A percentile compares a stretch with the other conserved stretches of the same genome.
Conservation (phyloP, 208 protist species). For the Spongospora subterranea region DNA sequence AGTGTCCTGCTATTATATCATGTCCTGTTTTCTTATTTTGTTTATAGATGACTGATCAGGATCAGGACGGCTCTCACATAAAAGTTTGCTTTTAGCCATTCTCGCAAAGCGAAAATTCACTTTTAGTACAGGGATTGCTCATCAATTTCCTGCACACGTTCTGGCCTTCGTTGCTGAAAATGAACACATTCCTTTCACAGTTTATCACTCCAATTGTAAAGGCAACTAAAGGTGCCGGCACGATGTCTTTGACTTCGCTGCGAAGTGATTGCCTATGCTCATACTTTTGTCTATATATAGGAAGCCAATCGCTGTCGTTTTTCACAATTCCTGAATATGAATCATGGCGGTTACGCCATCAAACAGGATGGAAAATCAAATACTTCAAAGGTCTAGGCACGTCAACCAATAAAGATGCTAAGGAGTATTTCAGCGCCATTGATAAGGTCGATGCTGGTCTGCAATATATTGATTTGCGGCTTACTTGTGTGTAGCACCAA, state of each 20-base stretch:
- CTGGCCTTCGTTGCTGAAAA: constrained; percentile 95
- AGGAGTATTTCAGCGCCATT: constrained; percentile 99
- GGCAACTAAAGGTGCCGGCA: constrained; percentile 73
- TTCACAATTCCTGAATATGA: constrained; percentile 99
- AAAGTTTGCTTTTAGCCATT: constrained; percentile 82
- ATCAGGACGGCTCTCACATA: constrained; percentile 99
- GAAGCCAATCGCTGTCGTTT: constrained; percentile 82
- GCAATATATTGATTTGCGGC: neutral
- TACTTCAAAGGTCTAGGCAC: constrained; percentile 96
- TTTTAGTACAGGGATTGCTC: constrained; percentile 90
- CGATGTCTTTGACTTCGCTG: too few relatives aligned
- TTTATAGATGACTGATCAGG: constrained; percentile 73
- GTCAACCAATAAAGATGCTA: constrained; percentile 87
- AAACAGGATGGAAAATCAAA: constrained; percentile 82
- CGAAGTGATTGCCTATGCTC: neutral
- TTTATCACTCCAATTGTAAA: constrained; percentile 99
- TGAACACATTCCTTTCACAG: constrained; percentile 86
- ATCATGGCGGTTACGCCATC: constrained; percentile 80
- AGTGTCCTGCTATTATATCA: neutral
- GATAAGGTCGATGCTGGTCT: constrained; percentile 62
- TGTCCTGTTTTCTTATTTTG: neutral
- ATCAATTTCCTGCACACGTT: constrained; percentile 99
- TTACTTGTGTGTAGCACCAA: constrained; percentile 79
- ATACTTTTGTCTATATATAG: neutral
- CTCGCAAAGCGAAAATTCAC: neutral